Evolutionary conservation across 129 eudicot species (phyloP), one percentile per base, ranked within the genome.

Genomic region (Chrysanthemum makinoi): DNA sequence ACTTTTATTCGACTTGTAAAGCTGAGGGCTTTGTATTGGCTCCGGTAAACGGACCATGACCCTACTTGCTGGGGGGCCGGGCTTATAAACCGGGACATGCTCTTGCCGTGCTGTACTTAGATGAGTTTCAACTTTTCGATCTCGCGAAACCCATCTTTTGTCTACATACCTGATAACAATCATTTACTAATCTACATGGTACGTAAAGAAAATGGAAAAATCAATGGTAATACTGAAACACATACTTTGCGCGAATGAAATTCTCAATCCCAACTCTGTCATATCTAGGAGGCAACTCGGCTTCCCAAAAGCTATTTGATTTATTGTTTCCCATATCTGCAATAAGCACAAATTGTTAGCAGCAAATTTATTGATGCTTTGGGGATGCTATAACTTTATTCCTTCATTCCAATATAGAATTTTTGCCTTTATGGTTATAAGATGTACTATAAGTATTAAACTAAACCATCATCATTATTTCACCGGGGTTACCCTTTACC

Each of bases 261-360:
- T 87, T 84, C 57, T 84, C 89, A 47, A 82, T 83, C 51, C 89
- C 89, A 70, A 81, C 89, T 84, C 86, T 76, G 56, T 76, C 77
- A 50, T 87, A 84, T 61, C 65, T 87, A 16, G 85, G 80, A 66
- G 92, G 92, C 60, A 87, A 67, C 72, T 84, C 86, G n/a, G 92
- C 84, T 84, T 87, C 92, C 92, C 92, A 87, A 68, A 76, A 87
- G 78, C 77, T 68, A 69, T 87, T 87, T 58, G 92, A 80, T 77
- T 72, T 87, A 54, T 77, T 75, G 74, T 87, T 87, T 70, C 92
- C 92, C 89, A 87, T 84, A 48, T 79, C 92, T 87, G 86, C 69
- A 85, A 75, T 58, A 85, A 75, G 56, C 65, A 73, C 19, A 51
- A 61, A 58, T 53, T 9, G 24, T 59, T 65, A 50, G 53, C n/a